Base-by-base conservation (phyloP, 306 rosid species). In the apple (Malus domestica) region DNA sequence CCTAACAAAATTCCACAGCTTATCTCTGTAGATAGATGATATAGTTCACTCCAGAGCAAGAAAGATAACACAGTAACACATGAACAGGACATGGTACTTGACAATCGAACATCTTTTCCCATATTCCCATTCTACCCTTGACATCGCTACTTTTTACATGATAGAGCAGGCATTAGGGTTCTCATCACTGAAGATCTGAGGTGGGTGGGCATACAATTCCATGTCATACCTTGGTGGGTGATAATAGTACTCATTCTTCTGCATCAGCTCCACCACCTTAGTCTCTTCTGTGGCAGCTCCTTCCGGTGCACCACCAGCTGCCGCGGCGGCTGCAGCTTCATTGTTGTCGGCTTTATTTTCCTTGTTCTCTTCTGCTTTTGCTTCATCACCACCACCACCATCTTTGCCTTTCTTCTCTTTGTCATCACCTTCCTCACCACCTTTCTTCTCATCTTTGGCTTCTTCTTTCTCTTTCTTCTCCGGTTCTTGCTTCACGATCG, bases 171-270 rank as follows among this genome's bases (percentile, higher is more conserved):
- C 96, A 68, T 93, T 91, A 18, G 98, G 98, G 68, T 91, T 87
- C 74, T 89, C 97, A 74, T 91, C 97, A 45, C 98, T 93, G 88
- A 91, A 86, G 75, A 91, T 84, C 87, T 93, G 97, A 3, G 93
- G 97, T 3, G 96, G 66, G 45, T 82, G 70, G 2, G 96, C 72
- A 82, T 88, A 73, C 72, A 75, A 57, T 54, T 88, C 98, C 87
- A 76, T 75, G 0, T 79, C 75, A 70, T 84, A 71, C 60, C 82
- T 83, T n/a, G 84, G 85, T 19, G 96, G 94, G 59, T 83, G 73
- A 69, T 80, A 62, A 22, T 76, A 69, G 42, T 75, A 86, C 54
- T 88, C 95, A 68, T 79, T 89, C 73, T 10, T 87, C 80, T 80
- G 88, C 86, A 62, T 29, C 30, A 87, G 0, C 78, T 94, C 97